phyloP scores from a whole-genome alignment of 768 basidiomycete species.

The Tylopilus intermedius region DNA sequence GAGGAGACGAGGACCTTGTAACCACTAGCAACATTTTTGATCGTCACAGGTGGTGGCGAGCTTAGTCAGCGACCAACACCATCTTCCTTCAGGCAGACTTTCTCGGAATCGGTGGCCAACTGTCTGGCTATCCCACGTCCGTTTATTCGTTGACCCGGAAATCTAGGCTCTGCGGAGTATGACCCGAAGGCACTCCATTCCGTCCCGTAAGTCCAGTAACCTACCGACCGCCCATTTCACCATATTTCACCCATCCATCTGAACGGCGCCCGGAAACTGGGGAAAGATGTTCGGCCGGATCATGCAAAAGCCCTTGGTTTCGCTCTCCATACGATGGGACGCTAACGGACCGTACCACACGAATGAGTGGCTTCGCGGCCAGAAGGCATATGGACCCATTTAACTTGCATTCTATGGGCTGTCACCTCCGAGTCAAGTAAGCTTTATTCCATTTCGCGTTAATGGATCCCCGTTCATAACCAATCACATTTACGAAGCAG shows the following conservation, averaged over 20 bases:
- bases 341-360: neutral
- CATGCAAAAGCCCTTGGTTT: slow-evolving; percentile 4
- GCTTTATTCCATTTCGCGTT: slow-evolving; percentile 6
- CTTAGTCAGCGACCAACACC: slow-evolving; percentile 20
- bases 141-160: neutral
- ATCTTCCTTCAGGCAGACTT: slow-evolving; percentile 15
- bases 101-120: slow-evolving; percentile 4
- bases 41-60: neutral
- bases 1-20: neutral
- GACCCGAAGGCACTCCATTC: slow-evolving; percentile 9
- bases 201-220: slow-evolving; percentile 10
- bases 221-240: neutral
- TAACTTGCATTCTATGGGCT: slow-evolving; percentile 10
- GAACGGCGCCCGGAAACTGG: neutral
- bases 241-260: neutral
- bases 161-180: neutral
- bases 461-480: neutral
- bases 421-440: neutral
- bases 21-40: neutral
- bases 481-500: slow-evolving; percentile 7
- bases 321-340: slow-evolving; percentile 2
- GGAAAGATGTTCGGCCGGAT: slow-evolving; percentile 19
- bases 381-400: slow-evolving; percentile 3
- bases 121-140: neutral
- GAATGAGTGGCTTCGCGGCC: neutral